Conservation (phyloP, 208 protist genomes). For the Phytomonas sp. region DNA sequence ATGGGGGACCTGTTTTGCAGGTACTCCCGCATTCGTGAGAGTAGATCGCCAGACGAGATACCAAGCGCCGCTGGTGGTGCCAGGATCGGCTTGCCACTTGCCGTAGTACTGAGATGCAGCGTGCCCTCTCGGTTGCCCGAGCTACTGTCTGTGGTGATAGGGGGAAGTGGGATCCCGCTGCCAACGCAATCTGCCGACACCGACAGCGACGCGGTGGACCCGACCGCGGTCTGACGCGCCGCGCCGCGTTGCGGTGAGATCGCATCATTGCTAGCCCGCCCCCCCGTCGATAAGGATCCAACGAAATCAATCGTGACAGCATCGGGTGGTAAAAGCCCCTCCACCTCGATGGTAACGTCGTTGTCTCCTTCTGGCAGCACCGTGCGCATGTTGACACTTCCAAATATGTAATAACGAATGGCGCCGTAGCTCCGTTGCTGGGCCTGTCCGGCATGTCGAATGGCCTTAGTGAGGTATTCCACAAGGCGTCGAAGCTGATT, state of each 20-base stretch:
- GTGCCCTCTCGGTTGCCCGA: conserved; percentile 37
- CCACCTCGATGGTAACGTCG: conserved; percentile 75
- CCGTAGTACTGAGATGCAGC: conserved; percentile 36
- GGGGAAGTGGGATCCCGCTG: conserved; percentile 12
- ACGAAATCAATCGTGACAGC: neutral
- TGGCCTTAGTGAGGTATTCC: conserved; percentile 50
- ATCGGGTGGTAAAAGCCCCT: conserved; percentile 36
- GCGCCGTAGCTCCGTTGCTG: conserved; percentile 28
- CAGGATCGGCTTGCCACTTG: conserved; percentile 29
- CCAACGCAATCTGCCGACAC: too few species aligned
- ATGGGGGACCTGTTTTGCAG: conserved; percentile 38
- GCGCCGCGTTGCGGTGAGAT: neutral
- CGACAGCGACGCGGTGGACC: conserved; percentile 12
- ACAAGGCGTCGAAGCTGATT: conserved; percentile 47
- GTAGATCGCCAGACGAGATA: conserved; percentile 59
- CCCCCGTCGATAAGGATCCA: too few species aligned
- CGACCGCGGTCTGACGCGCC: too few species aligned
- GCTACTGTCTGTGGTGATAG: conserved; percentile 52
- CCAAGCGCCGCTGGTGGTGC: conserved; percentile 44
- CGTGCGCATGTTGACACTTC: conserved; percentile 79
- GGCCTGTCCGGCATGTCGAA: conserved; percentile 27
- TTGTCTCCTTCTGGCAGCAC: conserved; percentile 88
- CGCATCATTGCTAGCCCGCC: neutral
- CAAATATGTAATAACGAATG: conserved; percentile 80
- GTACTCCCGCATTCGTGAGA: conserved; percentile 58